Evolutionary conservation across 495 filamentous ascomycete genomes (phyloP).

Genomic region (Trichoderma erinaceum): DNA sequence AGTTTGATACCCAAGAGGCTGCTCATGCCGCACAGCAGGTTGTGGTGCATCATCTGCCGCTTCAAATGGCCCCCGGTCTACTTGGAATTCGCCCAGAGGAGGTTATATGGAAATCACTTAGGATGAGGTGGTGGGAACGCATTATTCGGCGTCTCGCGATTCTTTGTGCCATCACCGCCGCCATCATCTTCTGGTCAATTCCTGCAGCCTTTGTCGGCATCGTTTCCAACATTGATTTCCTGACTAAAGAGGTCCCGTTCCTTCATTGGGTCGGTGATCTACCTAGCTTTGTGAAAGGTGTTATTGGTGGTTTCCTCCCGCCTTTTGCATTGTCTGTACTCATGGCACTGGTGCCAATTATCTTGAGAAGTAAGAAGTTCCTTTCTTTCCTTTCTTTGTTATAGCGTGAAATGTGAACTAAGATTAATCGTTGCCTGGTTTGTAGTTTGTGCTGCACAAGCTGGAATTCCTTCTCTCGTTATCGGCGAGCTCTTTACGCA

Average conservation of each 20-base stretch:
- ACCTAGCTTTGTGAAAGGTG: slow-evolving; percentile 57
- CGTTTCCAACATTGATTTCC: slow-evolving; percentile 69
- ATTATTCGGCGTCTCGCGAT: slow-evolving; percentile 62
- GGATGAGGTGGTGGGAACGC: slow-evolving; percentile 75
- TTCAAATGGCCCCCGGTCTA: slow-evolving; percentile 80
- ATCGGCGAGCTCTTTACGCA: slow-evolving; percentile 72
- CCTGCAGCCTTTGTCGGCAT: slow-evolving; percentile 72
- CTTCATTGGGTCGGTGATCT: slow-evolving; percentile 62
- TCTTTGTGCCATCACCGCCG: slow-evolving; percentile 54
- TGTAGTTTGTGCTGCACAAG: slow-evolving; percentile 60
- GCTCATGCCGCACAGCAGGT: slow-evolving; percentile 81
- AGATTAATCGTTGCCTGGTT: neutral
- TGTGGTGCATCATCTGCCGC: slow-evolving; percentile 68
- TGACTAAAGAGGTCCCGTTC: slow-evolving; percentile 56
- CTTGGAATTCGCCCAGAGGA: slow-evolving; percentile 73
- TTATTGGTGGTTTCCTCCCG: slow-evolving; percentile 76
- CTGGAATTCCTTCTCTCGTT: slow-evolving; percentile 64
- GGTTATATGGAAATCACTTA: slow-evolving; percentile 76
- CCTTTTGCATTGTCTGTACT: slow-evolving; percentile 66
- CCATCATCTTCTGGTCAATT: slow-evolving; percentile 88
- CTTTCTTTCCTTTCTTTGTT: neutral
- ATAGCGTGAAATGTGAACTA: neutral
- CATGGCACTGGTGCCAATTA: slow-evolving; percentile 72
- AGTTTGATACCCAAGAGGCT: slow-evolving; percentile 68
- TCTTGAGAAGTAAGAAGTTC: slow-evolving; percentile 57